Base-by-base conservation (phyloP, 2,329 filamentous ascomycete species). In the Nigrograna mackinnonii region DNA sequence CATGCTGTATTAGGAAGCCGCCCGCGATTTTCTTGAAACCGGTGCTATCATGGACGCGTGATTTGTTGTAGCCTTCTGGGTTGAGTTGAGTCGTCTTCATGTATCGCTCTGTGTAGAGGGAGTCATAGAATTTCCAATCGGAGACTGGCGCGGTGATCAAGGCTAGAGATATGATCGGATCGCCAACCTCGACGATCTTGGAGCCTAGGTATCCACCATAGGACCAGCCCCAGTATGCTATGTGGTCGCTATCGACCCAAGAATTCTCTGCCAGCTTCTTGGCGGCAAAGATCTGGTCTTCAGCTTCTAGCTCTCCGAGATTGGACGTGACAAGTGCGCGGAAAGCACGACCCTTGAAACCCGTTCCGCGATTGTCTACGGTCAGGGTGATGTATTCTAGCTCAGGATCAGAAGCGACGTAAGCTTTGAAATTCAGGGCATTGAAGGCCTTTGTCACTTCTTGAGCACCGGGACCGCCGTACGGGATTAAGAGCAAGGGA, bases 41-140 rank as follows among this genome's bases (percentile, higher is more conserved):
- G 0, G 71, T 70, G 0, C 74, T 63, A 3, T 80, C 73, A 44
- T 77, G 75, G 2, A 87, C 81, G 0, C 83, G 82, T 0, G 80
- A 80, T 38, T 73, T 71, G 43, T 78, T 77, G 67, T 88, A 88
- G 21, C 83, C 84, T 0, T 66, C 78, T 0, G 67, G 68, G 56
- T 87, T 87, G 30, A 69, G 66, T 3, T 70, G 67, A 2, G 77
- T 73, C 1, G 74, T 79, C 67, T 86, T 86, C 84, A 88, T 87
- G 69, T 86, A 88, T 26, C 85, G 78, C 64, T 88, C 85, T 0
- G 85, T 86, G 62, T 87, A 88, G 73, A 87, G 80, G 41, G 76
- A 79, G 62, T 88, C 84, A 64, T 88, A 88, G 69, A 87, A 82
- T 2, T 83, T 77, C 82, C 83, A 87, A 67, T 88, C 85, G 2